Evolutionary conservation across 2,329 filamentous ascomycete species (phyloP), one percentile per base, ranked within the genome.

Genomic region (Xylaria sp.): DNA sequence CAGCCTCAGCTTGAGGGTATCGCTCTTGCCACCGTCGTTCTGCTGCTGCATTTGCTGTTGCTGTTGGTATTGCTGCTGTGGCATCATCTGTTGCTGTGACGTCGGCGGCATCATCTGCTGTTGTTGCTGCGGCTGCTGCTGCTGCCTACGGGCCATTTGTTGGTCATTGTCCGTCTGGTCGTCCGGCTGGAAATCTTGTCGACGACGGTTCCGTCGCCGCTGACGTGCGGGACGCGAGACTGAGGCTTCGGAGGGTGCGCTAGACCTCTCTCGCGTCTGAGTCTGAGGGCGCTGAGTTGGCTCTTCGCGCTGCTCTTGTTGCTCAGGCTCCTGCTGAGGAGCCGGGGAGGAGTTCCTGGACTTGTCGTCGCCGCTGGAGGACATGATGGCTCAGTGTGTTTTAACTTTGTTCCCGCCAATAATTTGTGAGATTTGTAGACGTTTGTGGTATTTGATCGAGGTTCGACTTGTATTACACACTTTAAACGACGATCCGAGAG

Each of bases 1-100:
- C 28, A 95, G 82, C 58, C 90, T 87, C 75, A 95, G 81, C 78
- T 91, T 90, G 78, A 94, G 82, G 39, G 92, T 92, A 75, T 94
- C 75, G 28, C 71, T 84, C 78, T 84, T 83, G 77, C 85, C 84
- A 76, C 78, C 79, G 65, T 76, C 81, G 10, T 72, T 56, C 23
- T 68, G 57, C 10, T 66, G 67, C 20, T 63, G 64, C 54, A 66
- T 55, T 57, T 71, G 66, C 20, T 73, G 72, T 15, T 72, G 69
- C 48, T 70, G 69, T 55, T 66, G 67, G 23, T 20, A 58, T 37
- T 71, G 70, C 50, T 68, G 65, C 20, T 70, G 71, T 23, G 66
- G 66, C 69, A 68, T 69, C 68, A 68, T 71, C 60, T 71, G 72
- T 37, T 73, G 68, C 59, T 69, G 62, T 32, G 63, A 65, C 23